These are phyloP conservation scores for Alternaria gaisen DNA, from an alignment of 2,329 filamentous ascomycete species.

Conservation along the genomic window DNA sequence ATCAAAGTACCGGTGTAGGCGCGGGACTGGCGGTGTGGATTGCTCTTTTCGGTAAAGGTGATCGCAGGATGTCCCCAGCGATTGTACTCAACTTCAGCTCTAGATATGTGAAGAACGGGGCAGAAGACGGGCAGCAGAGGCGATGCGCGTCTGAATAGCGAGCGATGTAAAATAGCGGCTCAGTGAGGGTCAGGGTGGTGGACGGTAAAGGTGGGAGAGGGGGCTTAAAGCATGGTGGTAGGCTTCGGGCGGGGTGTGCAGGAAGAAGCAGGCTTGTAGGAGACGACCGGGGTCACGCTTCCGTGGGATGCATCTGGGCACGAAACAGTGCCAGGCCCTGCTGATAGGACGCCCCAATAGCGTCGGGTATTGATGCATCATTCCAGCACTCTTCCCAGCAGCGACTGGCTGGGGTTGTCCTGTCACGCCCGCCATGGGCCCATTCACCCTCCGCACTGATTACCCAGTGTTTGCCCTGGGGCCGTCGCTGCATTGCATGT, in stretches of 20 bases:
- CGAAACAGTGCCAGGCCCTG: constrained; percentile 28
- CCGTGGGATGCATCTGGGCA: constrained; percentile 38
- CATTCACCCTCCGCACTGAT: constrained; percentile 17
- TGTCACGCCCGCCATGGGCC: constrained; percentile 26
- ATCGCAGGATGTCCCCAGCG: constrained; percentile 27
- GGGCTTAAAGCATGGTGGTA: constrained; percentile 30
- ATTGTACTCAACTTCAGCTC: constrained; percentile 20
- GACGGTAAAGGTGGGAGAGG: constrained; percentile 34
- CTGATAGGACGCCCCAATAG: constrained; percentile 45
- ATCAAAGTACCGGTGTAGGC: constrained; percentile 52
- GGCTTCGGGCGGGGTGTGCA: constrained; percentile 24
- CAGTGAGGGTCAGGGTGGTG: constrained; percentile 25
- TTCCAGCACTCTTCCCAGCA: constrained; percentile 20
- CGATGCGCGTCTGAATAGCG: constrained; percentile 15
- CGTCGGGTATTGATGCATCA: constrained; percentile 49
- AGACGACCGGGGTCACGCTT: constrained; percentile 9
- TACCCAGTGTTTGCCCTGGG: constrained; percentile 31
- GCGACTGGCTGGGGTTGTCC: constrained; percentile 38
- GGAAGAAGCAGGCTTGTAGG: constrained; percentile 19
- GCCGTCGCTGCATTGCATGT: constrained; percentile 10
- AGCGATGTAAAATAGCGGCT: constrained; percentile 20
- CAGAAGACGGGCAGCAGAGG: constrained; percentile 19
- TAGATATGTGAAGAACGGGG: not conserved
- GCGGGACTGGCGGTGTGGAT: constrained; percentile 52
- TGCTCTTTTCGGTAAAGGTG: constrained; percentile 46